These are phyloP conservation scores for Cyclotella sp. DNA, from an alignment of 108 stramenopile species.

Conservation along the genomic window DNA sequence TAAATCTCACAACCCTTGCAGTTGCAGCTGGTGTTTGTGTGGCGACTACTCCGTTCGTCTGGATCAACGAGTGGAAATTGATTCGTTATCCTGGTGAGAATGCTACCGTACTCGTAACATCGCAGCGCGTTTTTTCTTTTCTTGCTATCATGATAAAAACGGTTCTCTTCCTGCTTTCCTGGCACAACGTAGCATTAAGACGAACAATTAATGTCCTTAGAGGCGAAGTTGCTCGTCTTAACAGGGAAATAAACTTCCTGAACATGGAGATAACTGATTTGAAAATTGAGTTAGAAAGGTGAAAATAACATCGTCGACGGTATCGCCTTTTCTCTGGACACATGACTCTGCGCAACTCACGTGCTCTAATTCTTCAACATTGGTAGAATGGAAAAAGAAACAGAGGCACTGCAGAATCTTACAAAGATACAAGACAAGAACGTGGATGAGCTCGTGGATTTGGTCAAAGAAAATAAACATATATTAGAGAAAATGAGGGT, in stretches of 20 bases:
- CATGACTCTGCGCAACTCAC: neutral
- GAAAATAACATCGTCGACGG: neutral
- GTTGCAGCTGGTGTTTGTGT: conserved; percentile 24
- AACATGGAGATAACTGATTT: conserved; percentile 1
- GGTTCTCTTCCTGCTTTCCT: neutral
- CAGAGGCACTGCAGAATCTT: neutral
- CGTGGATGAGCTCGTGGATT: conserved; percentile 16
- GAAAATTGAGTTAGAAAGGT: conserved; percentile 13
- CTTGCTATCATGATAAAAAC: neutral
- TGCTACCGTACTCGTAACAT: neutral
- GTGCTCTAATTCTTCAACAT: neutral
- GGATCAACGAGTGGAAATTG: conserved; percentile 29
- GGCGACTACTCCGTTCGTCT: conserved; percentile 12
- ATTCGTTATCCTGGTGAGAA: conserved; percentile 20
- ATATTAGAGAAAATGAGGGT: conserved; percentile 29
- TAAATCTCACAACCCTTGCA: neutral
- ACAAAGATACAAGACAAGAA: conserved; percentile 9
- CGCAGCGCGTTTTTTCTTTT: neutral
- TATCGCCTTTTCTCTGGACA: neutral
- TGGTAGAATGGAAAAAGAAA: conserved; percentile 11
- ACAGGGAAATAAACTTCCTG: conserved; percentile 9
- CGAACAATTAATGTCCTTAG: conserved; percentile 5
- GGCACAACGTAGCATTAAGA: conserved; percentile 11
- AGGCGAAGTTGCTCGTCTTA: neutral
- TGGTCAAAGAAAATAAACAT: conserved; percentile 22